Evolutionary conservation across 225 moss, liverwort and hornwort species (phyloP), one percentile per base, ranked within the genome.

Genomic region (Sphagnum contortum): DNA sequence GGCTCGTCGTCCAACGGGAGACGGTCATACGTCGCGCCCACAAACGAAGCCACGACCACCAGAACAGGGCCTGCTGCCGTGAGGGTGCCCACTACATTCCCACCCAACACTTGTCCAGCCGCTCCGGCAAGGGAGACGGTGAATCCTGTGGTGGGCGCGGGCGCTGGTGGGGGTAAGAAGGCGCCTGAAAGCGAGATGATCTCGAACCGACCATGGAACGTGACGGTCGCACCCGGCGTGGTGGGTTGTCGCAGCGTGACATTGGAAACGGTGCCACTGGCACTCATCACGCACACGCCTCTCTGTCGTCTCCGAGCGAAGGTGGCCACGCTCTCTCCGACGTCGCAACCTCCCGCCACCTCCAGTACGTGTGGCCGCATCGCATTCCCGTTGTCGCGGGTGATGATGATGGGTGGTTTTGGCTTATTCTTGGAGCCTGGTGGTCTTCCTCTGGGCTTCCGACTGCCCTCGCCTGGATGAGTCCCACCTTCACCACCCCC

Each of bases 351-450:
- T 71, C 76, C 79, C 57, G 76, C 69, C 8, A 83, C 75, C 71
- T 83, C 83, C 53, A 83, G 66, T 13, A 83, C 80, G 55, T 83
- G 83, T 29, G 83, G 80, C 69, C 69, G 71, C 83, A 83, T 83
- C 49, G 79, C 83, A 52, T 65, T 77, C 50, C 80, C 80, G 51
- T 70, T 79, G 66, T 83, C 83, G 9, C 83, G 73, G 2, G 79
- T 83, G 13, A 83, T 83, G 50, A 71, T 71, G 53, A 83, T 77
- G 57, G 83, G 83, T 7, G 83, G 83, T 64, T 83, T 83, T 11
- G 83, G 83, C 64, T 83, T 83, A 48, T 83, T 83, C 9, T 83
- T 83, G 67, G 83, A 83, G 69, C 83, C 83, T 61, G 80, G 83
- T 65, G 83, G 83, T 76, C 83, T 83, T 60, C 83, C 83, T 68